Evolutionary conservation across 2,329 filamentous ascomycete species (phyloP).

Genomic region (Incumbomyces delicatus): DNA sequence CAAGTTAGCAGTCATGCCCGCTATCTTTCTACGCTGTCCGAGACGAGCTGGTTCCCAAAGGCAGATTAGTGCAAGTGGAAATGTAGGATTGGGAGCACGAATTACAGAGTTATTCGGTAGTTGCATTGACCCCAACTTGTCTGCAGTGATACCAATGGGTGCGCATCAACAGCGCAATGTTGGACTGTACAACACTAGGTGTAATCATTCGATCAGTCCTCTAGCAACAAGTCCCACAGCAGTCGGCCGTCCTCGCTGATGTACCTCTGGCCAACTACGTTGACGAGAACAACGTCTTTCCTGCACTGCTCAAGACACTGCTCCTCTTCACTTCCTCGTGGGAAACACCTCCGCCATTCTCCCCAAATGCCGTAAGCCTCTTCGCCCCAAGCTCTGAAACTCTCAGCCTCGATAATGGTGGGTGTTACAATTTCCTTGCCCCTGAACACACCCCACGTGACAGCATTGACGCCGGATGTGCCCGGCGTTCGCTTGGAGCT

Average conservation of each 20-base stretch:
- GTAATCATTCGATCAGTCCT: not conserved
- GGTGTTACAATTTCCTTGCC: slow-evolving; percentile 94
- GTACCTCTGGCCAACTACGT: slow-evolving; percentile 44
- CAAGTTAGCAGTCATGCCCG: too few relatives aligned
- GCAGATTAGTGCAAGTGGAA: too few relatives aligned
- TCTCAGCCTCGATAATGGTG: slow-evolving; percentile 92
- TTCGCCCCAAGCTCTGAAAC: slow-evolving; percentile 86
- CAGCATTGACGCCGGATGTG: slow-evolving; percentile 66
- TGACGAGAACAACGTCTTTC: slow-evolving; percentile 76
- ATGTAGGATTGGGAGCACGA: too few relatives aligned
- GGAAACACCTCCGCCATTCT: slow-evolving; percentile 87
- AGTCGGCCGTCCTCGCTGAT: slow-evolving; percentile 27
- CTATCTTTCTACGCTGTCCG: too few relatives aligned
- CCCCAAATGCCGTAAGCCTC: slow-evolving; percentile 93
- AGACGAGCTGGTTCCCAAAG: too few relatives aligned
- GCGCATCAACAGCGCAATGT: not conserved
- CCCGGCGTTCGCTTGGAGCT: slow-evolving; percentile 22
- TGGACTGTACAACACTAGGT: not conserved
- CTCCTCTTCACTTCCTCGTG: slow-evolving; percentile 60
- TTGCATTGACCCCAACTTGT: too few relatives aligned
- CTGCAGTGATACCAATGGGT: too few relatives aligned
- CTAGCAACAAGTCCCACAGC: slow-evolving; percentile 19
- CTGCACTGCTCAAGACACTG: slow-evolving; percentile 58
- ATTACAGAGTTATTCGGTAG: too few relatives aligned
- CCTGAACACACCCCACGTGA: slow-evolving; percentile 93